A percentile compares a stretch with the other conserved stretches of the same genome.
Evolutionary conservation across 2,329 filamentous ascomycete genomes (phyloP).

Genomic region (Fusarium ramigenum): DNA sequence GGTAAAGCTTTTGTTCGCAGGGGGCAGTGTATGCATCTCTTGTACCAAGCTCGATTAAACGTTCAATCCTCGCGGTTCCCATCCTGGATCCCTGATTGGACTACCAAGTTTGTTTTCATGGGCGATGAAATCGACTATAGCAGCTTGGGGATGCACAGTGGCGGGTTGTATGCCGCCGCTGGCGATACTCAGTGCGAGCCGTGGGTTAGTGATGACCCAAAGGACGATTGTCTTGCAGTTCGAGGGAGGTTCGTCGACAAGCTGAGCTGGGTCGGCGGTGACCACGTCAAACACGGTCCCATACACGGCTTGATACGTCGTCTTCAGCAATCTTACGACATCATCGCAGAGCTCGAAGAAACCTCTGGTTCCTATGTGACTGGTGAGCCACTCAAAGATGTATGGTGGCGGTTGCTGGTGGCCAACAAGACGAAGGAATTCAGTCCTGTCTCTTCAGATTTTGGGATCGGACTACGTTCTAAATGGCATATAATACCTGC

Average conservation of each 20-base stretch:
- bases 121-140: accelerated
- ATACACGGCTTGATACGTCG: not conserved
- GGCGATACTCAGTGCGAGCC: not conserved
- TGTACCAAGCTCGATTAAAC: not conserved
- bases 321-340: not conserved
- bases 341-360: accelerated
- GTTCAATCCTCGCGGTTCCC: not conserved
- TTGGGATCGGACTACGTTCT: not conserved
- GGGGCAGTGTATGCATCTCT: not conserved
- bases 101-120: not conserved
- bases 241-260: not conserved
- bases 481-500: accelerated
- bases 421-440: not conserved
- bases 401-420: not conserved
- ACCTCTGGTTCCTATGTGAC: not conserved
- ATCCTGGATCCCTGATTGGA: not conserved
- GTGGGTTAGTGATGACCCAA: not conserved
- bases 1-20: not conserved
- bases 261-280: not conserved
- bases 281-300: not conserved
- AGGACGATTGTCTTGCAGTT: not conserved
- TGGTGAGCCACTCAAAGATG: not conserved
- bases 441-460: accelerated
- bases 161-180: not conserved
- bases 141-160: not conserved